phyloP scores from a whole-genome alignment of 2,329 filamentous ascomycete genomes.

The Neoarthrinium moseri region DNA sequence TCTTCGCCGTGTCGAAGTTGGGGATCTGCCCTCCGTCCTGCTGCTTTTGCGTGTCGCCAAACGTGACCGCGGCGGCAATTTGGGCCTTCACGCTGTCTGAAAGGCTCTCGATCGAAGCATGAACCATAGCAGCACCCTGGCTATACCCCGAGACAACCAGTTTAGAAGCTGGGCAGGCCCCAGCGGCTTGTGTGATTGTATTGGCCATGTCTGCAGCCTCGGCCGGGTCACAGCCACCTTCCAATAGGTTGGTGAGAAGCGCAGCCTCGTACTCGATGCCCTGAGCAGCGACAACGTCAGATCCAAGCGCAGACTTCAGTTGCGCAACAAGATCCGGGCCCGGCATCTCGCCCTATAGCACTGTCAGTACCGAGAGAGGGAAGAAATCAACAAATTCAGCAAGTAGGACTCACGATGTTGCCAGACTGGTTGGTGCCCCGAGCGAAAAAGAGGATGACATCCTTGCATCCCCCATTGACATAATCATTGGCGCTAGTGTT shows the following conservation, averaged over 20 bases:
- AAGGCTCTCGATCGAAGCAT: conserved; percentile 29
- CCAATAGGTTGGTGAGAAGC: conserved; percentile 24
- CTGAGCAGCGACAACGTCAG: conserved; percentile 13
- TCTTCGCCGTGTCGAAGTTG: conserved; percentile 22
- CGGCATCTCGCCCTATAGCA: conserved; percentile 20
- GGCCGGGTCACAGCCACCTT: conserved; percentile 22
- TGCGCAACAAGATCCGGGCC: conserved; percentile 22
- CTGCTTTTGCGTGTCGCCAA: conserved; percentile 27
- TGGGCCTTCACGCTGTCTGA: conserved; percentile 27
- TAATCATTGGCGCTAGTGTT: conserved; percentile 31
- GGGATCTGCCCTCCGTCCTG: conserved; percentile 28
- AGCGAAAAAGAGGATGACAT: conserved; percentile 37
- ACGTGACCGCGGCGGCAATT: conserved; percentile 26
- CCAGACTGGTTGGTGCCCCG: conserved; percentile 37
- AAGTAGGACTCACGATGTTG: conserved; percentile 33
- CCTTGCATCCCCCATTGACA: conserved; percentile 30
- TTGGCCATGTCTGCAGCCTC: conserved; percentile 26
- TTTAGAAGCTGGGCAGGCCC: conserved; percentile 29
- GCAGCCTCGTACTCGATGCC: conserved; percentile 25
- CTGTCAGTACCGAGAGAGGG: not conserved
- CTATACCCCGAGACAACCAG: conserved; percentile 31
- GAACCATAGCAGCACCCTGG: conserved; percentile 31
- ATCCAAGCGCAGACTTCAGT: conserved; percentile 19
- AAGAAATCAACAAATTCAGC: no score
- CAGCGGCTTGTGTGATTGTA: conserved; percentile 25